Base-by-base conservation (phyloP, 352 stramenopile species). In the Phytophthora pluvialis region DNA sequence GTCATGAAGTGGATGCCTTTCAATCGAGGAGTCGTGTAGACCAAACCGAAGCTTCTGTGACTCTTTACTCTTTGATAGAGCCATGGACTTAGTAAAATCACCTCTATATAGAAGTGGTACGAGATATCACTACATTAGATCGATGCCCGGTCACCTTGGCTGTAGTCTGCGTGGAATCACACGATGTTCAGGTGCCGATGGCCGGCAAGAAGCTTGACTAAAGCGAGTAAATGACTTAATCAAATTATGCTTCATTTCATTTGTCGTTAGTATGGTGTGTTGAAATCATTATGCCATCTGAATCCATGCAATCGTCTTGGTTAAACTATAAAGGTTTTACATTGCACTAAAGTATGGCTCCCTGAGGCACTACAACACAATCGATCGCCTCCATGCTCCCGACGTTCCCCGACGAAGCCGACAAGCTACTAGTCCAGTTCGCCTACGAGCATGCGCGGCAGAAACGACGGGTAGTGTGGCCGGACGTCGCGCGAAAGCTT, bases 391-490 rank as follows among this genome's bases (percentile, higher is more conserved):
- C 43, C 47, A 43, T 54, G 32, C 12, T 54, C 6, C 32, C 31
- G 47, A 18, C 47, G 16, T 54, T 44, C 47, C 33, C 31, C 6
- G 47, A 54, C n/a, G 47, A 29, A 43, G 32, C 47, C n/a, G 31
- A 46, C 49, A 56, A 56, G 21, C 25, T 46, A 13, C 35, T 57
- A 18, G 33, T 58, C 15, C 35, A 35, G 25, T 21, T 52, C 21
- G 53, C 53, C 32, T 45, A 21, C 32, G 16, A 47, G 15, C 40
- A 53, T 32, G 53, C 26, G 12, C 42, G 21, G 42, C 42, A 53
- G 16, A 53, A 61, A 36, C 32, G 29, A 9, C 28, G 52, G 6
- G 40, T 60, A 10, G 40, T 43, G 29, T 61, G 53, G 53, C 36
- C 53, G 45, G 9, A 16, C 10, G 53, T 61, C 21, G 31, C 42